A percentile compares a stretch with the other conserved stretches of the same genome.
Evolutionary conservation across 305 asterid species (phyloP).

Genomic region (Nicotiana rustica): DNA sequence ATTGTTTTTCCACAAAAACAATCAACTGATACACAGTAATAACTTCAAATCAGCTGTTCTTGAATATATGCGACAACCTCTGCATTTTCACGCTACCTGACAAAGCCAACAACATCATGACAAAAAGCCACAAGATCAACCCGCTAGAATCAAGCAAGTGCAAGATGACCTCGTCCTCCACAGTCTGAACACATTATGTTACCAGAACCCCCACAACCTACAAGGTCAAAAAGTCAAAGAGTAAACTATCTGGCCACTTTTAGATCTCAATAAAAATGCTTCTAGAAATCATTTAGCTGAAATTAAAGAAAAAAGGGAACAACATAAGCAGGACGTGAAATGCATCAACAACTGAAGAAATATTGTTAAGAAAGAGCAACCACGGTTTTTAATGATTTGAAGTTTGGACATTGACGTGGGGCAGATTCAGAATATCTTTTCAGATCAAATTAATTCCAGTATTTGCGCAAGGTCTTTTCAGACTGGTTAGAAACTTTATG

Average conservation of each 20-base stretch:
- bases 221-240: slow-evolving; percentile 35
- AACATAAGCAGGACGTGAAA: neutral
- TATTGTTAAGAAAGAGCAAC: neutral
- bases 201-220: slow-evolving; percentile 92
- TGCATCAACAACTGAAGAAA: neutral
- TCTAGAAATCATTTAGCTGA: neutral
- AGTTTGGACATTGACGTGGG: neutral
- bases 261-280: neutral
- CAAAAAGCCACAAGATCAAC: neutral
- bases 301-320: neutral
- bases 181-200: slow-evolving; percentile 74
- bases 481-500: neutral
- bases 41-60: neutral
- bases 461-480: neutral
- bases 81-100: neutral
- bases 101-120: slow-evolving; percentile 6
- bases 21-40: neutral
- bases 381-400: neutral
- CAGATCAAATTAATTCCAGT: neutral
- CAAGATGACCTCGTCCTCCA: slow-evolving; percentile 76
- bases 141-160: slow-evolving; percentile 35
- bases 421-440: neutral
- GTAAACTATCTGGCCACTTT: neutral
- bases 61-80: neutral
- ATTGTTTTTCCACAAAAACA: neutral